Conservation (phyloP, 306 rosid species). For the Betula pendula region DNA sequence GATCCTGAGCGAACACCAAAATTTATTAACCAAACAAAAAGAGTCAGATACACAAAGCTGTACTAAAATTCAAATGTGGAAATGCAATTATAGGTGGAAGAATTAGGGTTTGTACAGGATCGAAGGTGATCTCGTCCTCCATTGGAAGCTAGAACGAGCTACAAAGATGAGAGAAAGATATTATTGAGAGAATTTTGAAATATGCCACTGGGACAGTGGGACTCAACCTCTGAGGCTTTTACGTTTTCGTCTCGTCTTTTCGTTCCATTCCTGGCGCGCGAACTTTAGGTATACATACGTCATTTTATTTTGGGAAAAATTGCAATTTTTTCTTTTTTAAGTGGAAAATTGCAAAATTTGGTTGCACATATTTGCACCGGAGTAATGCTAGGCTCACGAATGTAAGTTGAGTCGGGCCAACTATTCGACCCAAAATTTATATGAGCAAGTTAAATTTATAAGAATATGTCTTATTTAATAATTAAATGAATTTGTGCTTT, state of each 20-base stretch:
- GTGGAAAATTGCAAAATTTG: too few relatives aligned
- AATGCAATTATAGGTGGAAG: background rate
- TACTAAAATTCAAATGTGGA: background rate
- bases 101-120: constrained; percentile 42
- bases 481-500: too few relatives aligned
- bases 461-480: too few relatives aligned
- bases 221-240: background rate
- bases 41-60: background rate
- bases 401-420: too few relatives aligned
- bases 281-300: background rate
- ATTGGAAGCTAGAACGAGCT: constrained; percentile 16
- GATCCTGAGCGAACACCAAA: constrained; percentile 43
- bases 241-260: background rate
- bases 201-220: background rate
- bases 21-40: background rate
- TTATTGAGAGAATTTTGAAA: background rate
- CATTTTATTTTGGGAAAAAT: too few relatives aligned
- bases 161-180: background rate
- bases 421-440: too few relatives aligned
- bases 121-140: constrained; percentile 64
- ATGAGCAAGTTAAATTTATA: too few relatives aligned
- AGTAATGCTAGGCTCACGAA: too few relatives aligned
- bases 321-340: too few relatives aligned
- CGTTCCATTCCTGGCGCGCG: background rate
- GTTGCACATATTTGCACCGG: too few relatives aligned